Conservation (phyloP, 83 land plant species). For the Picea abies region DNA sequence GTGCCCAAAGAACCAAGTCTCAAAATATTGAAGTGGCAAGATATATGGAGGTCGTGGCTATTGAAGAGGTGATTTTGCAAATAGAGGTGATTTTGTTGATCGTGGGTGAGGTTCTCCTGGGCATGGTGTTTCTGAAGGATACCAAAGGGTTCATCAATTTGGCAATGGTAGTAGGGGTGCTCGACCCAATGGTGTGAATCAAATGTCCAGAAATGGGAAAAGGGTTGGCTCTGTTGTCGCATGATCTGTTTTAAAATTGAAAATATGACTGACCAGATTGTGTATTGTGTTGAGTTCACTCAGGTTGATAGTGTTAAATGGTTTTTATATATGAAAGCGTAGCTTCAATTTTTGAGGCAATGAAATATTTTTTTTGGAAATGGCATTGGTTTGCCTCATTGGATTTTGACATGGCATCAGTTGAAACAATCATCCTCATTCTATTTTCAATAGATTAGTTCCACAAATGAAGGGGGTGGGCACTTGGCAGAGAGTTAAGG, state of each 20-base stretch:
- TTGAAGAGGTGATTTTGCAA: conserved; percentile 39
- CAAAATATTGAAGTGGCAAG: too few relatives aligned
- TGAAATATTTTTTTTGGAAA: neutral
- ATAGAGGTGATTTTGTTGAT: neutral
- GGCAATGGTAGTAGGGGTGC: conserved; percentile 36
- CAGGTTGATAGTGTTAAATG: neutral
- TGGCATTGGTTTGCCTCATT: conserved; percentile 4
- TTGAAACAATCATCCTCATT: too few relatives aligned
- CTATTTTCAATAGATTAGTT: too few relatives aligned
- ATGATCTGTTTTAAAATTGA: neutral
- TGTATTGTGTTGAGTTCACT: conserved; percentile 1
- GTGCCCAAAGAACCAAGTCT: too few relatives aligned
- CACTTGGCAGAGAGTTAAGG: too few relatives aligned
- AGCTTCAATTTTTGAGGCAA: conserved; percentile 6
- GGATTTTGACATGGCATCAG: neutral
- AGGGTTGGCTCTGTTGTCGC: neutral
- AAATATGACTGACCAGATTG: neutral
- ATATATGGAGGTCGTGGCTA: conserved; percentile 37
- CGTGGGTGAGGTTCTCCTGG: conserved; percentile 29
- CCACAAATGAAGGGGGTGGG: too few relatives aligned
- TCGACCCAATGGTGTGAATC: conserved; percentile 23
- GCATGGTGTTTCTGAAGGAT: conserved; percentile 42
- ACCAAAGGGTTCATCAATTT: conserved; percentile 39
- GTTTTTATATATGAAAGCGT: neutral
- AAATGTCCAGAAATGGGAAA: neutral